Percentiles rank a stretch among this genome's conserved stretches.
Conservation (phyloP, 1,284 basidiomycete species). For the Stygiomarasmius scandens region DNA sequence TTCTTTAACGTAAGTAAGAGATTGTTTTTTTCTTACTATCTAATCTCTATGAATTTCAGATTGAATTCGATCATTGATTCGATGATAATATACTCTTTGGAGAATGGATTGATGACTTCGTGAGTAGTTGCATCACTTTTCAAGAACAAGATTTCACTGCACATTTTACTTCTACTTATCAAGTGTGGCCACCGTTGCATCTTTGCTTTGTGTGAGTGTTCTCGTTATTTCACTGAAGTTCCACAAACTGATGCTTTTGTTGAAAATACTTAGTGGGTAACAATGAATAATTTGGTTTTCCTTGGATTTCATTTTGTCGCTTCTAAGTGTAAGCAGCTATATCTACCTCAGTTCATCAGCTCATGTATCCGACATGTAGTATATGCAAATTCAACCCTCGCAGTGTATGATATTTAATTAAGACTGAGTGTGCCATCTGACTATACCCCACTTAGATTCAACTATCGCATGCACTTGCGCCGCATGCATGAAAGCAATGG, state of each 20-base stretch:
- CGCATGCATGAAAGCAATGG: neutral
- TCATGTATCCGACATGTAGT: neutral
- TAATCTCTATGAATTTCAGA: neutral
- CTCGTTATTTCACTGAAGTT: neutral
- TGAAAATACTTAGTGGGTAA: neutral
- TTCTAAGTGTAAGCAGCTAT: neutral
- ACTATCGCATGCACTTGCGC: neutral
- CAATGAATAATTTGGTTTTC: neutral
- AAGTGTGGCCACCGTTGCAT: neutral
- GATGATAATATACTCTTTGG: neutral
- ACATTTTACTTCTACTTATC: too few relatives aligned
- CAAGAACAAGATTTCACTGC: neutral
- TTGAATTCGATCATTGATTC: neutral
- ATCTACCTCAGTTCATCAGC: neutral
- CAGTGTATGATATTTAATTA: neutral
- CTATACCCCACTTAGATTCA: too few relatives aligned
- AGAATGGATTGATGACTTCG: neutral
- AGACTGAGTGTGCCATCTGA: too few relatives aligned
- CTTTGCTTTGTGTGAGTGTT: neutral
- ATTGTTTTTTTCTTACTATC: neutral
- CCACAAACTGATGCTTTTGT: too few relatives aligned
- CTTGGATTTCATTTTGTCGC: neutral
- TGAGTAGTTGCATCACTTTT: neutral
- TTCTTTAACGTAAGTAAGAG: neutral
- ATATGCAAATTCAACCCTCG: neutral